Evolutionary conservation across 2,329 filamentous ascomycete genomes (phyloP).

Genomic region (Drechslera avenae): DNA sequence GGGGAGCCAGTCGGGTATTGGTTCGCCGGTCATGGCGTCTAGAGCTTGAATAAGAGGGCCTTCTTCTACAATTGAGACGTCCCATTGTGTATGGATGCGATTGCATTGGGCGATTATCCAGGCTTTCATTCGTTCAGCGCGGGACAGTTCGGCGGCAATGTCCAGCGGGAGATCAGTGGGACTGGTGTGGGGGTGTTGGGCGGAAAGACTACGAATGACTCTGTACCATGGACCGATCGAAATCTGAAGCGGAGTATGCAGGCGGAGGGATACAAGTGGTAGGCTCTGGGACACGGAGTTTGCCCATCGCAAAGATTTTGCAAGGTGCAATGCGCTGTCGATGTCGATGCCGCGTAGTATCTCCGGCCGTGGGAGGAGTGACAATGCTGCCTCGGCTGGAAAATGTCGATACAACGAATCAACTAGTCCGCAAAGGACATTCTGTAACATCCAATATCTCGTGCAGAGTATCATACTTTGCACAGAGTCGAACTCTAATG

Average conservation of each 20-base stretch:
- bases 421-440: constrained; percentile 29
- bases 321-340: constrained; percentile 27
- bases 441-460: constrained; percentile 36
- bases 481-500: constrained; percentile 29
- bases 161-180: neutral
- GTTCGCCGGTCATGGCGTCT: constrained; percentile 32
- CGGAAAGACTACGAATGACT: constrained; percentile 14
- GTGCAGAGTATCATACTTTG: constrained; percentile 31
- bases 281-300: constrained; percentile 23
- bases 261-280: constrained; percentile 34
- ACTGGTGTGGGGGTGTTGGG: neutral
- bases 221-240: constrained; percentile 36
- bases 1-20: constrained; percentile 38
- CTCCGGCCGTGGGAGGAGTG: constrained; percentile 23
- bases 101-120: constrained; percentile 31
- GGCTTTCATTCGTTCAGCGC: constrained; percentile 30
- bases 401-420: constrained; percentile 35
- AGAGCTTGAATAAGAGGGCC: constrained; percentile 27
- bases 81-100: constrained; percentile 30
- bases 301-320: constrained; percentile 31
- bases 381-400: constrained; percentile 18
- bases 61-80: constrained; percentile 26
- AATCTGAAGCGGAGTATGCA: constrained; percentile 36
- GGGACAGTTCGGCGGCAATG: constrained; percentile 6
- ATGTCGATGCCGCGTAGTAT: constrained; percentile 23